These are phyloP conservation scores for Thielaviopsis punctulata DNA, from an alignment of 2,329 filamentous ascomycete species.

Conservation along the genomic window DNA sequence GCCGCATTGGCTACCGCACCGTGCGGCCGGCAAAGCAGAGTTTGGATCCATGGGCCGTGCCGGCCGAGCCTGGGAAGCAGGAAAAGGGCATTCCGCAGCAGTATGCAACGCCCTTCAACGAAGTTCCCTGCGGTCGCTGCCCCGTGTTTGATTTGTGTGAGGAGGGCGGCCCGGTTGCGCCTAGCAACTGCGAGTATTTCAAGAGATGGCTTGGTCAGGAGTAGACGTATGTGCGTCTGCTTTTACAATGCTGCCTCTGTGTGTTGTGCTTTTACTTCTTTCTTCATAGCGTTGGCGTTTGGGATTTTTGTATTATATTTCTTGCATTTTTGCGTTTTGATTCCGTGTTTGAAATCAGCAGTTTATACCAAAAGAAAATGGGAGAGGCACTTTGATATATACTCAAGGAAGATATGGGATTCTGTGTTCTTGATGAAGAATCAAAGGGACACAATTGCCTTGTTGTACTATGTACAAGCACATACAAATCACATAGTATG, in stretches of 20 bases:
- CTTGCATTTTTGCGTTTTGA: slow-evolving; percentile 1
- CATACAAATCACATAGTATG: neutral
- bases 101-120: slow-evolving; percentile 57
- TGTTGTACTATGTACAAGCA: no score
- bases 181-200: slow-evolving; percentile 83
- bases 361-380: neutral
- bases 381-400: neutral
- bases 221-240: slow-evolving; percentile 15
- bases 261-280: neutral
- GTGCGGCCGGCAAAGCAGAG: slow-evolving; percentile 31
- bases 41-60: slow-evolving; percentile 22
- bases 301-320: slow-evolving; percentile 1
- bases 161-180: slow-evolving; percentile 77
- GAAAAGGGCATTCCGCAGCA: slow-evolving; percentile 24
- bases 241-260: neutral
- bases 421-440: no score
- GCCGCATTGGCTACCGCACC: slow-evolving; percentile 35
- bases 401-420: neutral
- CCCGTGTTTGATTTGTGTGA: slow-evolving; percentile 88
- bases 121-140: slow-evolving; percentile 79
- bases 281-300: slow-evolving; percentile 12
- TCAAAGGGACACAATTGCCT: no score
- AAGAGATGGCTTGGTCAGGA: slow-evolving; percentile 55
- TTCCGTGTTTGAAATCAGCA: slow-evolving; percentile 1
- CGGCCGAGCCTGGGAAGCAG: slow-evolving; percentile 17